Base-by-base conservation (phyloP, 345 rosid species). In the Eucalyptus curtisii region DNA sequence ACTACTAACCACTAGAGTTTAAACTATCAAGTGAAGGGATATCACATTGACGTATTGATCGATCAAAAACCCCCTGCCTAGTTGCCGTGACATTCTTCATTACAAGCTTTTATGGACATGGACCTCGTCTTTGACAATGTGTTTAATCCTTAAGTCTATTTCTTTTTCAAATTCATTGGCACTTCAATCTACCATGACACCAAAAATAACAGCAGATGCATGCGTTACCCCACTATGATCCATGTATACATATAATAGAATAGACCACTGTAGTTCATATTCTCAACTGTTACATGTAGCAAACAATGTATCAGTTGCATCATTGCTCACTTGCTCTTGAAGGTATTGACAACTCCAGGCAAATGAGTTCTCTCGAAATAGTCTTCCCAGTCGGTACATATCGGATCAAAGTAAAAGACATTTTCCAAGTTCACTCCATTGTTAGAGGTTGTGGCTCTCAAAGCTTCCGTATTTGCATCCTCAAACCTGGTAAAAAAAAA, bases 371-470 rank as follows among this genome's bases (percentile, higher is more conserved):
- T 89, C 33, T 84, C 40, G 86, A 95, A 59, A 90, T 95, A 95
- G 84, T 94, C 93, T 11, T 95, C 94, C 97, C 96, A 95, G 14
- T 91, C 50, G 89, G 95, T 92, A 80, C 48, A 4, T 33, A 87
- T 93, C 12, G 96, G 95, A 89, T 95, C 96, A 13, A 95, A 93
- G 89, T 89, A 87, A 82, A 95, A 92, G 86, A 82, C 40, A 33
- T 8, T 57, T 2, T 31, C 90, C 4, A 16, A 17, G 31, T 92
- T 92, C 10, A 20, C 33, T 25, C 88, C 91, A 10, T 19, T 57
- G 44, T 84, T 13, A 11, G 7, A 82, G 2, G 89, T 87, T 22
- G 79, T 89, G n/a, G 85, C 88, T 71, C 91, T 57, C 84, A 92
- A 64, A 20, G 71, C 89, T 57, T 89, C 90, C 2, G 86, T 85